Conservation (phyloP, 768 basidiomycete genomes). For the Leccinum imitatum region DNA sequence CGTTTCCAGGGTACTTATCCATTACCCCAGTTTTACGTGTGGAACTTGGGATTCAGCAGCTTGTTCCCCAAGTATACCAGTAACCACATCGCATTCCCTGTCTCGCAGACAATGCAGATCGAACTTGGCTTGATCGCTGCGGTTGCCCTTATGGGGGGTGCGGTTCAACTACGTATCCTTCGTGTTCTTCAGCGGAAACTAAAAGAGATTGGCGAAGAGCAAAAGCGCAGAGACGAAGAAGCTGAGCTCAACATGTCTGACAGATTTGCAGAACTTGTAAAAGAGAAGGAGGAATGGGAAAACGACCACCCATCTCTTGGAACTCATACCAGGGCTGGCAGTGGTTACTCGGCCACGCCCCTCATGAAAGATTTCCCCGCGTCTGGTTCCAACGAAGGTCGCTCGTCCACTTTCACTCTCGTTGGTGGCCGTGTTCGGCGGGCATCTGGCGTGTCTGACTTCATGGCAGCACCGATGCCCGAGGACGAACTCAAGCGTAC, state of each 20-base stretch:
- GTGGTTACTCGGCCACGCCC: constrained; percentile 60
- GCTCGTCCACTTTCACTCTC: constrained; percentile 48
- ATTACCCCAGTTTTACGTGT: constrained; percentile 79
- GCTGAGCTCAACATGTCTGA: constrained; percentile 74
- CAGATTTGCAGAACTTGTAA: constrained; percentile 59
- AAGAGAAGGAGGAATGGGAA: constrained; percentile 86
- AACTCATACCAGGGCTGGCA: constrained; percentile 63
- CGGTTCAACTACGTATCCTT: constrained; percentile 87
- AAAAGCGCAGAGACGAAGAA: constrained; percentile 68
- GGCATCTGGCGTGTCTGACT: constrained; percentile 71
- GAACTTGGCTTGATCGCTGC: constrained; percentile 89
- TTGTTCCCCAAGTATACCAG: constrained; percentile 77
- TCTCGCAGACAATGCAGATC: constrained; percentile 89
- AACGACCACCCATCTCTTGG: constrained; percentile 68
- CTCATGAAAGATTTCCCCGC: constrained; percentile 65
- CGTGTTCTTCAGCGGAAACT: constrained; percentile 77
- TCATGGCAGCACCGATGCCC: constrained; percentile 58
- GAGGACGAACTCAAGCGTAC: constrained; percentile 62
- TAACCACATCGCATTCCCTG: constrained; percentile 72
- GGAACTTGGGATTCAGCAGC: constrained; percentile 84
- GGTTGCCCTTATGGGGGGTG: constrained; percentile 80
- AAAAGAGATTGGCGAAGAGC: constrained; percentile 75
- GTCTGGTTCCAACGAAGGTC: constrained; percentile 45
- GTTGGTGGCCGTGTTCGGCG: constrained; percentile 55
- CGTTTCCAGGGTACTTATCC: constrained; percentile 11